Evolutionary conservation across 1,139 yeast species (phyloP).

Genomic region (Protomyces inundatus): DNA sequence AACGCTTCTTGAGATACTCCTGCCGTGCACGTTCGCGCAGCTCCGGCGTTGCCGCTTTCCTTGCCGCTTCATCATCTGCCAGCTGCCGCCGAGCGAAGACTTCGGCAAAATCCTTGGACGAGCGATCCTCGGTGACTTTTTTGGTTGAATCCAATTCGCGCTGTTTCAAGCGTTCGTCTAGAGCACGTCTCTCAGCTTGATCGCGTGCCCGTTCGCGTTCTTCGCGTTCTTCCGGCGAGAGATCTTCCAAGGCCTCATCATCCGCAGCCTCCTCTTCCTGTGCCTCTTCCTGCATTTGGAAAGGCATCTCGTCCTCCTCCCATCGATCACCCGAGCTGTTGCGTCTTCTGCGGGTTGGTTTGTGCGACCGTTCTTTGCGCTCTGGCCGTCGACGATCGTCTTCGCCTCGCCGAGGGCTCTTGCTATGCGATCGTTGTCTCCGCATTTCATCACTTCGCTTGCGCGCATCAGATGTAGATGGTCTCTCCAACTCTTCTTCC

Average conservation of each 20-base stretch:
- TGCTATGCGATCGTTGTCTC: constrained; percentile 7
- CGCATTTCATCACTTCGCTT: constrained; percentile 10
- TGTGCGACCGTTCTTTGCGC: constrained; percentile 1
- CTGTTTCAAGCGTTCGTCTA: constrained; percentile 36
- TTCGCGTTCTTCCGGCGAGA: constrained; percentile 12
- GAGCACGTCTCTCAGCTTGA: constrained; percentile 37
- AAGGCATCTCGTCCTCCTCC: constrained; percentile 26
- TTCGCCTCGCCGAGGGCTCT: background rate
- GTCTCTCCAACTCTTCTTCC: constrained; percentile 12
- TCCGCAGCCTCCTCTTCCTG: constrained; percentile 5
- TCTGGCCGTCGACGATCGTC: background rate
- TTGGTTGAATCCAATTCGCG: constrained; percentile 32
- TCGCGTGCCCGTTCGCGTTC: constrained; percentile 34
- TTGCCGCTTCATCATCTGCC: constrained; percentile 34
- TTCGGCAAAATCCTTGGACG: constrained; percentile 22
- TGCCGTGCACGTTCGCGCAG: constrained; percentile 49
- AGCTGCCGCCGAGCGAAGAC: constrained; percentile 30
- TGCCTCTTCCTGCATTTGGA: constrained; percentile 24
- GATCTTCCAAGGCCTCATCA: background rate
- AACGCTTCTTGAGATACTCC: constrained; percentile 47
- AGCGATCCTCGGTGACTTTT: constrained; percentile 28
- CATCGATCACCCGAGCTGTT: constrained; percentile 26
- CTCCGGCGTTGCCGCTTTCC: constrained; percentile 35
- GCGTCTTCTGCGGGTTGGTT: constrained; percentile 9
- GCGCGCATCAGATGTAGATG: background rate